Base-by-base conservation (phyloP, 169 alveolate species). In the Plasmodium falciparum region DNA sequence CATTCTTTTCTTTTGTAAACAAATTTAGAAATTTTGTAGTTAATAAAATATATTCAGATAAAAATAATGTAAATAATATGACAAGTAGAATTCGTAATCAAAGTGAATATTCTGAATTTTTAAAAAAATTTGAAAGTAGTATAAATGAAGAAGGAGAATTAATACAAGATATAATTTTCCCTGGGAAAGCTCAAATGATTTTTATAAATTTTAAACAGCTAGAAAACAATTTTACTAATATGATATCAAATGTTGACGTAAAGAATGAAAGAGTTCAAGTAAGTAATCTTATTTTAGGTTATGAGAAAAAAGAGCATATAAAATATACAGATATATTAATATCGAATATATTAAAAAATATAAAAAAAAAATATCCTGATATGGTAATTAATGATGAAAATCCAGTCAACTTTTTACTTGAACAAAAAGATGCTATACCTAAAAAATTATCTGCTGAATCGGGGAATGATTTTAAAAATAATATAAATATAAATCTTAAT, bases 151-250 rank as follows among this genome's bases (percentile, higher is more conserved):
- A 80, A 26, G 90, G 90, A 20, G 90, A 80, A 67, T 54, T 80
- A 33, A 67, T 80, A 67, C 90, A 80, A 69, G 90, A 80, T 20
- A 80, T 80, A 11, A 15, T 80, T 3, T 80, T 80, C 20, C 29
- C 90, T 1, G 90, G 90, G 0, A 80, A 80, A 61, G 90, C 90
- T 13, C 90, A 80, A 80, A 80, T 80, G 90, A 80, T 80, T 67
- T 80, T 80, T 26, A 80, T 80, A 6, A 80, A 80, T 80, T 80
- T 80, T 80, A 80, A 80, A 50, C 90, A 80, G 63, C 33, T 80
- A 33, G 90, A 80, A 67, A 80, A 80, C 4, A 80, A 80, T 67
- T 61, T 80, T 20, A 80, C 67, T 62, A 80, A 80, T 12, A 71
- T 80, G 9, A 39, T 80, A 26, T 78, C 83, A 33, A 80, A 80